phyloP scores from a whole-genome alignment of 73 alveolate genomes.

The Paramecium sonneborni region DNA sequence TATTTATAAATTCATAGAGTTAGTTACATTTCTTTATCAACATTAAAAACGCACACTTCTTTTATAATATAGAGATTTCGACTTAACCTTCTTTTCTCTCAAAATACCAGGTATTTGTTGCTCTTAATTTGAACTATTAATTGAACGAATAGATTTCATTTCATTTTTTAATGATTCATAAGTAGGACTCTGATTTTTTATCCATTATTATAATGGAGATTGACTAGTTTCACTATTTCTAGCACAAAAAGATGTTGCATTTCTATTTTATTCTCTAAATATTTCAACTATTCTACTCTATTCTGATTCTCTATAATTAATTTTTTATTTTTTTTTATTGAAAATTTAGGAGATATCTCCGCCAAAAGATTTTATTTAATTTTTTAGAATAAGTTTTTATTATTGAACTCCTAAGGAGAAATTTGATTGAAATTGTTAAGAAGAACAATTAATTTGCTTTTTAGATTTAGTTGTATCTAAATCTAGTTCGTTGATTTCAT shows the following conservation, averaged over 20 bases:
- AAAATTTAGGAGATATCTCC: not conserved
- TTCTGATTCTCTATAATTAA: not conserved
- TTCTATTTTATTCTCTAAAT: not conserved
- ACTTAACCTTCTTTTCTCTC: not conserved
- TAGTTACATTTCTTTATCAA: not conserved
- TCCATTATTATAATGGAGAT: not conserved
- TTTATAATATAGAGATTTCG: not conserved
- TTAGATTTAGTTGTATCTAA: not conserved
- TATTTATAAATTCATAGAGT: not conserved
- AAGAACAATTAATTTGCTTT: not conserved
- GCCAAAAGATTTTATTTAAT: not conserved
- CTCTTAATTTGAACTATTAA: not conserved
- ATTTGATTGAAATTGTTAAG: not conserved
- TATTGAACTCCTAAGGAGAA: not conserved
- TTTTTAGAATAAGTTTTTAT: not conserved
- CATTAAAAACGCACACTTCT: not conserved
- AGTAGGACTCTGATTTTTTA: not conserved
- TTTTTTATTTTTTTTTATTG: not conserved
- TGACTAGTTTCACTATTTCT: not conserved
- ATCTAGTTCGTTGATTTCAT: not conserved
- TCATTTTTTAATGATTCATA: not conserved
- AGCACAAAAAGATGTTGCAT: not conserved
- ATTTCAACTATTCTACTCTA: not conserved
- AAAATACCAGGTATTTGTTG: not conserved
- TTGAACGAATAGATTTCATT: not conserved